Evolutionary conservation across 176 grass and related monocot species (phyloP), one percentile per base, ranked within the genome.

Genomic region (Thalia dealbata): DNA sequence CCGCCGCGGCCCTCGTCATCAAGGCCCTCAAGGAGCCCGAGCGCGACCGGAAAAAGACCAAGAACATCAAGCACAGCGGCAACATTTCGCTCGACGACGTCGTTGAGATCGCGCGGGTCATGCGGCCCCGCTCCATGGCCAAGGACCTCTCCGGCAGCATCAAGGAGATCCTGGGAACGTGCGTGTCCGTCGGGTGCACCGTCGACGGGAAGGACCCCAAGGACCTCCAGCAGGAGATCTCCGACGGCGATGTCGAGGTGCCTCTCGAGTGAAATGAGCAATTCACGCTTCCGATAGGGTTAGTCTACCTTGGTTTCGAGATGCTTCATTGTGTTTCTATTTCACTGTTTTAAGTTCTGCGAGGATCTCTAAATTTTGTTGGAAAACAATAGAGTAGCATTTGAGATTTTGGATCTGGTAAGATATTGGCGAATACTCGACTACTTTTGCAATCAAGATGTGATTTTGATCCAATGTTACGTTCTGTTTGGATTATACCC

Each of bases 1-100:
- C 65, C 19, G 65, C 65, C 10, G 65, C 65, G 15, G 65, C 65
- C 65, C 65, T 68, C 15, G 65, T 68, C 65, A 68, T 68, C 65
- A 68, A 68, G 65, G 65, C 65, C 65, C 65, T 68, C 65, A 68
- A 68, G 65, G 65, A 68, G 30, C 65, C 65, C 9, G 65, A 68
- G 65, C 65, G 65, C 32, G 65, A 68, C 65, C 65, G 65, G 1
- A 68, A 68, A 35, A 68, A 68, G 65, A 68, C 65, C 16, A 68
- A 68, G 35, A 68, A 68, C 65, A 68, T 68, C 65, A 68, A 68
- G 38, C 65, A 68, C 65, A 68, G 44, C 35, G 65, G 65, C 65
- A 68, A 68, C 35, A 68, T 68, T 18, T 68, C 65, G 65, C 65
- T 68, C 32, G 65, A 68, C 18, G 65, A 68, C 65, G 65, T 68